Evolutionary conservation across 352 stramenopile species (phyloP).

Genomic region (Globisporangium echinulatum): DNA sequence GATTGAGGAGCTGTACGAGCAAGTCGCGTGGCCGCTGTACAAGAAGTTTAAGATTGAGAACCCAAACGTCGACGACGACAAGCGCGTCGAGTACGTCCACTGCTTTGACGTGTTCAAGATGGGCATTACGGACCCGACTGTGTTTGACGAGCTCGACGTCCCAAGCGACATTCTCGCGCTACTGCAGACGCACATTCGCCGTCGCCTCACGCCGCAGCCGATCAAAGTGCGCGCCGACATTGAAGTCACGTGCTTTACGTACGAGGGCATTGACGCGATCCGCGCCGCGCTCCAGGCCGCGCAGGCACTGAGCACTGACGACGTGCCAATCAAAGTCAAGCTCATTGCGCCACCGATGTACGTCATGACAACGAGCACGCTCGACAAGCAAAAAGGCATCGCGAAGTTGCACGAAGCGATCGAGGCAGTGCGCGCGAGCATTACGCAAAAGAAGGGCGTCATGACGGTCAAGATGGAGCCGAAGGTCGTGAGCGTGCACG

Average conservation of each 20-base stretch:
- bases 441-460: conserved; percentile 93
- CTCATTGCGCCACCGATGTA: conserved; percentile 99
- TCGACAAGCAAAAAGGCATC: conserved; percentile 98
- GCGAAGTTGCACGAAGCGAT: conserved; percentile 95
- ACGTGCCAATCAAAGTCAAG: conserved; percentile 97
- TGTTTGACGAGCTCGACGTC: conserved; percentile 91
- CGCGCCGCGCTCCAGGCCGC: conserved; percentile 92
- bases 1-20: conserved; percentile 82
- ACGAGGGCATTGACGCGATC: conserved; percentile 99
- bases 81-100: conserved; percentile 93
- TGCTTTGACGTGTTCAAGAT: conserved; percentile 99
- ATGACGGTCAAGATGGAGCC: conserved; percentile 98
- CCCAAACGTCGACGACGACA: conserved; percentile 69
- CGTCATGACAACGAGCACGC: conserved; percentile 97
- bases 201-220: conserved; percentile 96
- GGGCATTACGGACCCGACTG: conserved; percentile 88
- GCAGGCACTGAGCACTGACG: conserved; percentile 80
- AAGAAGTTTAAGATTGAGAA: conserved; percentile 93
- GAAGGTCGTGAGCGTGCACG: conserved; percentile 98
- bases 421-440: conserved; percentile 91
- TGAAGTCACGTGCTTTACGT: conserved; percentile 99
- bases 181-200: conserved; percentile 95
- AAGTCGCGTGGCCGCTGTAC: conserved; percentile 98
- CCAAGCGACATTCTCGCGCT: conserved; percentile 77
- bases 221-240: conserved; percentile 99